phyloP scores from a whole-genome alignment of 768 basidiomycete species.

The Lyophyllum decastes region DNA sequence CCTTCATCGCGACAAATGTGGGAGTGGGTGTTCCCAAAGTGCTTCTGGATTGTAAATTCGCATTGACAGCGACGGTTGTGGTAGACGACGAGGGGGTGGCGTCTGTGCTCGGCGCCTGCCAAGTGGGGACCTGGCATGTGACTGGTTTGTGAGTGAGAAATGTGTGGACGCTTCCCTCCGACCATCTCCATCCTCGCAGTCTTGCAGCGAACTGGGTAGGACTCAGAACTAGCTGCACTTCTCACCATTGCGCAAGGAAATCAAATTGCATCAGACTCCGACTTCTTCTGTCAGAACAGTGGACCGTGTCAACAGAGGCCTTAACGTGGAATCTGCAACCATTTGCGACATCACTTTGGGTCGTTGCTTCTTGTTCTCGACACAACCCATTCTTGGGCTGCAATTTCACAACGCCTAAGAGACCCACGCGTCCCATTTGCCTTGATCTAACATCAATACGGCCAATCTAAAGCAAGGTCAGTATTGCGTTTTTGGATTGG shows the following conservation, averaged over 20 bases:
- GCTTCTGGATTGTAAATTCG: neutral
- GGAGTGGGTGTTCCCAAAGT: neutral
- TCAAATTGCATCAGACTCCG: conserved; percentile 17
- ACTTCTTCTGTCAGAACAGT: conserved; percentile 7
- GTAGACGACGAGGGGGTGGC: neutral
- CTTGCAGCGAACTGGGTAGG: neutral
- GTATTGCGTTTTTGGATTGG: conserved; percentile 1
- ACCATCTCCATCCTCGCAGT: neutral
- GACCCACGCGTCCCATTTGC: conserved; percentile 20
- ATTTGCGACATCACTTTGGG: conserved; percentile 1
- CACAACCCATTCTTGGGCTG: conserved; percentile 20
- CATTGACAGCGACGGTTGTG: neutral
- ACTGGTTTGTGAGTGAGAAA: neutral
- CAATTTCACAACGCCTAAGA: conserved; percentile 21
- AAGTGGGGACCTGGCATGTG: neutral
- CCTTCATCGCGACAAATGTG: neutral
- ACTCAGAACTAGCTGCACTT: conserved; percentile 4
- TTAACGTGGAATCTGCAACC: conserved; percentile 12
- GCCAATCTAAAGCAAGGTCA: conserved; percentile 4
- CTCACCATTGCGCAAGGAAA: conserved; percentile 12
- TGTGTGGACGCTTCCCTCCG: neutral
- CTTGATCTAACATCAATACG: neutral
- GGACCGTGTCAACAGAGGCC: conserved; percentile 10
- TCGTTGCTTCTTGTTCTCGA: conserved; percentile 10
- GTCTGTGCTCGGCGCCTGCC: neutral